Conservation (phyloP, 177 flowering plant species). For the Vitis hybrid region DNA sequence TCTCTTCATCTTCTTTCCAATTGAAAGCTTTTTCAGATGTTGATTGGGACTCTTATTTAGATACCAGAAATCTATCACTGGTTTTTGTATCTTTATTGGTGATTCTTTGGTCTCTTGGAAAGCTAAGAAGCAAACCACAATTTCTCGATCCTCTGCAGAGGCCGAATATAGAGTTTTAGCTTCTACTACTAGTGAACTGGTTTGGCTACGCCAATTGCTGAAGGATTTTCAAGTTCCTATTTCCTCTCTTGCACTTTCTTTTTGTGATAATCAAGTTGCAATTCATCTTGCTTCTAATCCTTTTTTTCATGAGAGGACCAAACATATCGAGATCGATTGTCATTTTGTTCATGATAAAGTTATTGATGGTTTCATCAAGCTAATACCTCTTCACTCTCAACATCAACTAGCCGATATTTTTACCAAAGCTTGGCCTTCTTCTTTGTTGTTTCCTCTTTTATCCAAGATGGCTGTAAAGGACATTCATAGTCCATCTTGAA, state of each 20-base stretch:
- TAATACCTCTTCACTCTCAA: neutral
- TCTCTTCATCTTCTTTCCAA: neutral
- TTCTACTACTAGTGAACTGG: neutral
- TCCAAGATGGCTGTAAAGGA: neutral
- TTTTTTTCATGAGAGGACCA: neutral
- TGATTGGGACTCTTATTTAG: neutral
- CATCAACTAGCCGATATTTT: neutral
- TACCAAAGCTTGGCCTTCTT: neutral
- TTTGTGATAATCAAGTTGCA: too few species aligned
- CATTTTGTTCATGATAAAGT: neutral
- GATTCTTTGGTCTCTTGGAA: too few species aligned
- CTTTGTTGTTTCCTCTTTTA: neutral
- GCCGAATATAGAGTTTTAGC: neutral
- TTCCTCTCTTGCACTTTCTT: neutral
- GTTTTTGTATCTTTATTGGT: too few species aligned
- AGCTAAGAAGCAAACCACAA: too few species aligned
- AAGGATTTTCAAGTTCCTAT: too few species aligned
- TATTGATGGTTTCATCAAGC: neutral
- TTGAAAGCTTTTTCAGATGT: neutral
- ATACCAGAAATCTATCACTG: too few species aligned
- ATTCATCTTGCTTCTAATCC: neutral
- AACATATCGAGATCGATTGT: neutral
- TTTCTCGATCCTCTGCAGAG: too few species aligned
- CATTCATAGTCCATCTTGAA: neutral
- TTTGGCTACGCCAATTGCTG: neutral